Evolutionary conservation across 805 yeast species (phyloP), one percentile per base, ranked within the genome.

Genomic region (Dipodascus albidus): DNA sequence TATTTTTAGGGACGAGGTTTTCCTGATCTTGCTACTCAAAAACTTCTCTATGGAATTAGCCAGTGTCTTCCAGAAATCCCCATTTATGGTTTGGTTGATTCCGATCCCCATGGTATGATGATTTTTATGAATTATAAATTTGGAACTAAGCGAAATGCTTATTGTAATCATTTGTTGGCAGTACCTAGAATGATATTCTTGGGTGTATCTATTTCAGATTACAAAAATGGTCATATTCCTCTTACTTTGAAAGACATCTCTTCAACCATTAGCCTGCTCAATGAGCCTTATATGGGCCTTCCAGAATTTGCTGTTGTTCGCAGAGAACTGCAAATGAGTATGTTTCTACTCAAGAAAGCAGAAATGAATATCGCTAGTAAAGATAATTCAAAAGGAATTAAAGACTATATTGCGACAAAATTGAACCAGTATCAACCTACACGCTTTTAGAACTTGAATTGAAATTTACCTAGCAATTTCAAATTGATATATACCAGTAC

Each of bases 101-200:
- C 83, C 15, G 89, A 83, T 58, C 77, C 84, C 1, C 79, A 79
- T 62, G 89, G 89, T 0, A 61, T 81, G 8, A 71, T 72, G 58
- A 83, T 83, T 33, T 67, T 73, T 54, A 53, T 74, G 61, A 64
- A 62, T 3, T 72, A 71, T 55, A 60, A 63, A 59, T 47, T 50
- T 51, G 62, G 71, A 15, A 52, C 62, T 54, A 21, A n/a, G 48
- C 17, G 23, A 49, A 2, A 35, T 54, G 11, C 60, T 57, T 21
- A 42, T 50, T 8, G 31, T 33, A 17, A 31, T 23, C 23, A 14
- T 49, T n/a, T 21, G 47, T 6, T 52, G 15, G 1, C 24, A 27
- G 49, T 54, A 2, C 55, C 57, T 15, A 17, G 38, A 1, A 24
- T 71, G 17, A 48, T 50, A 15, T 73, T 62, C 56, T 63, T 71